Evolutionary conservation across 495 filamentous ascomycete species (phyloP).

Genomic region (Aspergillus leporis): DNA sequence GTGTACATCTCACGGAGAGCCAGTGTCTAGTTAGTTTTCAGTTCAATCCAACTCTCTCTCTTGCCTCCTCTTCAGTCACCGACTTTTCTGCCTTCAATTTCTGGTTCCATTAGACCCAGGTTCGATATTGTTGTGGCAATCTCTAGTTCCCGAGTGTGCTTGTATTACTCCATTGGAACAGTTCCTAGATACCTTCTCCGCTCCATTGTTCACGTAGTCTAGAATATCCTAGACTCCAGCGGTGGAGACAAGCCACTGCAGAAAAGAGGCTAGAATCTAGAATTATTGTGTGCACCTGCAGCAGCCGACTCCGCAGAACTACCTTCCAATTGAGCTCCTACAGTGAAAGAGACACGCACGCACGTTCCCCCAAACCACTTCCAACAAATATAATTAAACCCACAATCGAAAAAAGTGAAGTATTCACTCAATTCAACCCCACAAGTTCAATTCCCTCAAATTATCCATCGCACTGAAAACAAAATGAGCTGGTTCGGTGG

Average conservation of each 20-base stretch:
- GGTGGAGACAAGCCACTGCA: conserved; percentile 32
- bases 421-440: not conserved
- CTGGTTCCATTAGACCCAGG: not conserved
- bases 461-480: not conserved
- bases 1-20: not conserved
- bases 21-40: not conserved
- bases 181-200: not conserved
- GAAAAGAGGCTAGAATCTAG: conserved; percentile 31
- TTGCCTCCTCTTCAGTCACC: not conserved
- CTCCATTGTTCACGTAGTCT: not conserved
- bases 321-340: conserved; percentile 9
- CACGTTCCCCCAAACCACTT: conserved; percentile 2
- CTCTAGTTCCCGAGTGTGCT: not conserved
- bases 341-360: conserved; percentile 10
- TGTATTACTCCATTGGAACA: not conserved
- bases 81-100: not conserved
- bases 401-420: not conserved
- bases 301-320: conserved; percentile 28
- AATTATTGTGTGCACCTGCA: conserved; percentile 35
- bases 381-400: not conserved
- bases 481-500: conserved; percentile 56
- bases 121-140: not conserved
- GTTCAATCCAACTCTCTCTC: not conserved
- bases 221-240: conserved; percentile 3
- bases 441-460: conserved; percentile 5